phyloP scores from a whole-genome alignment of 495 filamentous ascomycete species.

The Neurospora tetrasperma region DNA sequence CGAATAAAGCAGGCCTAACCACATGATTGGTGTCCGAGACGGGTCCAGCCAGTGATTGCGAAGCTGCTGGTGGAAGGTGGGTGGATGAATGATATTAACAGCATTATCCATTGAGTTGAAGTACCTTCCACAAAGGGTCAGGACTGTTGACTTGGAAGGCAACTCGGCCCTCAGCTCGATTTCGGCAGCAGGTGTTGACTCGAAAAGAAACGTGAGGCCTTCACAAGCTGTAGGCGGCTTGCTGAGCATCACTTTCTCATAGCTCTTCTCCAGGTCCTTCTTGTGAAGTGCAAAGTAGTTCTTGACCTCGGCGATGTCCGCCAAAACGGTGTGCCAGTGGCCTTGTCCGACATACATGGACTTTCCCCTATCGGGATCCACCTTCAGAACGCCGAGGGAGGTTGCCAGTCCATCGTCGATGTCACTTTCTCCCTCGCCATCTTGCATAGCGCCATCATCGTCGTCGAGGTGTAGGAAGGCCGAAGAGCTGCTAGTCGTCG shows the following conservation, averaged over 20 bases:
- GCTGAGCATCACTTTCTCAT: constrained; percentile 53
- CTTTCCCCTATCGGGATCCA: constrained; percentile 69
- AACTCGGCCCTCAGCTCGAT: constrained; percentile 69
- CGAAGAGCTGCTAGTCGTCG: constrained; percentile 54
- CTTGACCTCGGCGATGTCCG: constrained; percentile 88
- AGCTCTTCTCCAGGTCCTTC: constrained; percentile 45
- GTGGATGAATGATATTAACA: constrained; percentile 71
- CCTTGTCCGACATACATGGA: constrained; percentile 78
- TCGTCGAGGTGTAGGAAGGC: constrained; percentile 42
- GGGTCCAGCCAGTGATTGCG: constrained; percentile 85
- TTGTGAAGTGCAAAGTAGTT: constrained; percentile 63
- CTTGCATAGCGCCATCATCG: constrained; percentile 42
- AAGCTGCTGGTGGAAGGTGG: constrained; percentile 78
- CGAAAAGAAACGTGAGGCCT: constrained; percentile 65
- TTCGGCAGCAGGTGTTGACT: constrained; percentile 55
- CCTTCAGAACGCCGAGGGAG: constrained; percentile 80
- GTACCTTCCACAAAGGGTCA: constrained; percentile 68
- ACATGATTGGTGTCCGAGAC: constrained; percentile 65
- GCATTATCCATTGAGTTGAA: constrained; percentile 47
- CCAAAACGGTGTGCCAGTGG: constrained; percentile 82
- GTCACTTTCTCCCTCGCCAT: constrained; percentile 61
- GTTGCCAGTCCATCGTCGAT: constrained; percentile 70
- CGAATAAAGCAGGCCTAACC: constrained; percentile 81
- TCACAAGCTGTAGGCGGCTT: constrained; percentile 48
- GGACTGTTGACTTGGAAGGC: constrained; percentile 68